Conservation (phyloP, 345 rosid genomes). For the Camelina neglecta region DNA sequence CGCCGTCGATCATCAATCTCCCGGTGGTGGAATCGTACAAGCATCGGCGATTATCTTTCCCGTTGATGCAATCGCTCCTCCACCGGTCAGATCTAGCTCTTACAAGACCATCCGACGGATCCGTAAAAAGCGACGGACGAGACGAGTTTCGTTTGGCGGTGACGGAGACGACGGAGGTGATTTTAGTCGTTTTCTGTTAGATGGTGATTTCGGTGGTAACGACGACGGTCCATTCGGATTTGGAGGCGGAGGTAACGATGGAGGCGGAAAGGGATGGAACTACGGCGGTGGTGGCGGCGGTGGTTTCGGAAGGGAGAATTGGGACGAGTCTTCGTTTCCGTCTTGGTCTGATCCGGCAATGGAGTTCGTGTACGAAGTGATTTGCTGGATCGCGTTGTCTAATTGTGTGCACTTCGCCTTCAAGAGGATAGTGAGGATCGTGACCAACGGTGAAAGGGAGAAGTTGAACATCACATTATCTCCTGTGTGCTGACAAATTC, state of each 20-base stretch:
- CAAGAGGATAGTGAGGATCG: constrained; percentile 64
- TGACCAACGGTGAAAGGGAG: constrained; percentile 60
- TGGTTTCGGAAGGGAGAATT: constrained; percentile 57
- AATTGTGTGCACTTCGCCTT: constrained; percentile 87
- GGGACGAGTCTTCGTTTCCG: constrained; percentile 69
- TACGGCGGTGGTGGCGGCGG: constrained; percentile 56
- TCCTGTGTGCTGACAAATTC: constrained; percentile 51
- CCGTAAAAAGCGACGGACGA: constrained; percentile 64
- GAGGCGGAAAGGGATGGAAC: constrained; percentile 77
- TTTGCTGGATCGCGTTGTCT: constrained; percentile 89
- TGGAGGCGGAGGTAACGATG: constrained; percentile 50
- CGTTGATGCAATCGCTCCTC: constrained; percentile 57
- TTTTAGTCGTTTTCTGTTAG: constrained; percentile 49
- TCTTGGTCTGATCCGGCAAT: constrained; percentile 68
- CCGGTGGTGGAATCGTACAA: constrained; percentile 41
- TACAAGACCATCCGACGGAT: constrained; percentile 53
- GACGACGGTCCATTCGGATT: constrained; percentile 53
- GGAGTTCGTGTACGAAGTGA: constrained; percentile 87
- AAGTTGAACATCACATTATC: constrained; percentile 61
- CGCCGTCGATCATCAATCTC: constrained; percentile 46
- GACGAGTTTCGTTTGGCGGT: constrained; percentile 51
- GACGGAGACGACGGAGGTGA: constrained; percentile 60
- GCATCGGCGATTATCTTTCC: constrained; percentile 47
- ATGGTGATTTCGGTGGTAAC: constrained; percentile 50
- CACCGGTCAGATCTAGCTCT: constrained; percentile 57